Evolutionary conservation across 163 green algal species (phyloP), one percentile per base, ranked within the genome.

Genomic region (Volvox carteri): DNA sequence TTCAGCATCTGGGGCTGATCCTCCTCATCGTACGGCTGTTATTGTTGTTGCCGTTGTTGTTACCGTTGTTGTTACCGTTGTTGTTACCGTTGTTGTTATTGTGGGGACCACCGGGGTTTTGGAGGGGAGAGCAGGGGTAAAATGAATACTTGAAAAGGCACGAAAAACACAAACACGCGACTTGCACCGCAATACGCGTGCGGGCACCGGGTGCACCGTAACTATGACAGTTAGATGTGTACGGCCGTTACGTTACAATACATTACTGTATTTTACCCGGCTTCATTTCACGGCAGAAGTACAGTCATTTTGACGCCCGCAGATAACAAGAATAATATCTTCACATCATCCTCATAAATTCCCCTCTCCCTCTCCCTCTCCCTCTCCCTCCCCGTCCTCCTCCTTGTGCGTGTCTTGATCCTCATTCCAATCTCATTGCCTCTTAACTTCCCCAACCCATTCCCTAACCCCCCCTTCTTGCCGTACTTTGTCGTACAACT

Each of bases 1-100:
- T 98, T 98, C 77, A 96, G 87, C 93, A 97, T 95, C 28, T 58
- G 74, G 8, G 70, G 84, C 75, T 73, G 83, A 18, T 39, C 33
- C 16, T 14, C 35, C 12, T 33, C 35, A 44, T 88, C 73, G 74
- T 76, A 89, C 21, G 50, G 44, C 84, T 89, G 81, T 42, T 23
- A 23, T 65, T 19, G 28, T 5, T 65, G 54, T 19, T 4, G 19
- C 54, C 54, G 54, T 65, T 19, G 19, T 19, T 19, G 8, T 30
- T 30, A 65, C 28, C 54, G 54, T 65, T 19, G 28, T 5, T 65
- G 54, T 19, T 4, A 19, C 54, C 54, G 54, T 65, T 19, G 19
- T 19, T 19, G 8, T 30, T 30, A 23, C 3, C 54, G 54, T 19
- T 65, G 28, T 65, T 65, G 54, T 23, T 65, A 19, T 30, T 30